These are phyloP conservation scores for Cyclotella atomus DNA, from an alignment of 108 stramenopile genomes.

Conservation along the genomic window DNA sequence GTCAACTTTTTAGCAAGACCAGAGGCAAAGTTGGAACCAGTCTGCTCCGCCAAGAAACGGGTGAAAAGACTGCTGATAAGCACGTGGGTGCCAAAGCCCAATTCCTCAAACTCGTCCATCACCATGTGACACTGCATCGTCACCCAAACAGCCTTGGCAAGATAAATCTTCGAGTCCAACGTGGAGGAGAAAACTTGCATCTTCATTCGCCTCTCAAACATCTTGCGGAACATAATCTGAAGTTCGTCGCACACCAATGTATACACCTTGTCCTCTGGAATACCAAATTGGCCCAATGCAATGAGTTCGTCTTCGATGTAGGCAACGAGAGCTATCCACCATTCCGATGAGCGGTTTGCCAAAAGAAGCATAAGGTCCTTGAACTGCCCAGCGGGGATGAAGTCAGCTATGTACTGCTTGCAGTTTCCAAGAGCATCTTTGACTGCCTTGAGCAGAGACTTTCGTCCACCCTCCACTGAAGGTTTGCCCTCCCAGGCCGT, in stretches of 20 bases:
- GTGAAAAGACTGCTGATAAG: not conserved
- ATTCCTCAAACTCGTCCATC: not conserved
- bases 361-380: not conserved
- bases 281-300: not conserved
- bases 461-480: not conserved
- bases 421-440: not conserved
- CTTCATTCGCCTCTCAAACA: not conserved
- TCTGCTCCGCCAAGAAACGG: constrained; percentile 6
- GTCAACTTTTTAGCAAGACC: not conserved
- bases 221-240: not conserved
- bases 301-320: not conserved
- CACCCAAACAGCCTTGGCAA: not conserved
- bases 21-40: not conserved
- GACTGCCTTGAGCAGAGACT: not conserved
- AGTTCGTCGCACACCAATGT: constrained; percentile 1
- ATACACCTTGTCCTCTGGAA: not conserved
- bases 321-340: not conserved
- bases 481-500: not conserved
- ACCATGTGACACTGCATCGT: not conserved
- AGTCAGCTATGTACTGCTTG: not conserved
- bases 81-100: not conserved
- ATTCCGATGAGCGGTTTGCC: not conserved
- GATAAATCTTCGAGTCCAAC: not conserved
- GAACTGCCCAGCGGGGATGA: not conserved
- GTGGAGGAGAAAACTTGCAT: not conserved